These are phyloP conservation scores for Malbranchea zuffiana DNA, from an alignment of 2,329 filamentous ascomycete genomes.

Conservation along the genomic window DNA sequence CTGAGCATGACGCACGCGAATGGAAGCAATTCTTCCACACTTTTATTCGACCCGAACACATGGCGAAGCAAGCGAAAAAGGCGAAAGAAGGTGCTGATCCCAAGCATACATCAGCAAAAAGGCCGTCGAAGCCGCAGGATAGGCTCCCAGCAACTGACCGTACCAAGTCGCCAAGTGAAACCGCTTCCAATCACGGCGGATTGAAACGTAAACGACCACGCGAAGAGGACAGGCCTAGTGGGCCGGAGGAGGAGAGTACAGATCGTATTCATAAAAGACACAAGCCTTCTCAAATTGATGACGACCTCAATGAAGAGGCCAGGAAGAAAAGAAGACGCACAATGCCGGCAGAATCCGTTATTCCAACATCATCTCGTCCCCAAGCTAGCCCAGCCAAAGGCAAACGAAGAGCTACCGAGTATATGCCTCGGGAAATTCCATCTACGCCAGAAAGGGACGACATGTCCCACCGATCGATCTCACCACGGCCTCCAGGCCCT, in stretches of 20 bases:
- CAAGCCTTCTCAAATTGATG: neutral
- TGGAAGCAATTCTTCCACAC: constrained; percentile 13
- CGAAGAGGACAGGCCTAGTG: neutral
- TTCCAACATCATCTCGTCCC: constrained; percentile 1
- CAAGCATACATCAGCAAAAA: neutral
- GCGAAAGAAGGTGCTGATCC: neutral
- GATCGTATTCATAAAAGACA: neutral
- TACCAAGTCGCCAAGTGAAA: no score
- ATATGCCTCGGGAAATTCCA: neutral
- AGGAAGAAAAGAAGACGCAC: constrained; percentile 7
- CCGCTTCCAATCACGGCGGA: no score
- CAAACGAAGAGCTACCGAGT: constrained; percentile 11
- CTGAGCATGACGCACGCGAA: constrained; percentile 10
- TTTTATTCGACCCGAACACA: constrained; percentile 10
- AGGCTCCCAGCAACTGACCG: no score
- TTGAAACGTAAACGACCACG: neutral
- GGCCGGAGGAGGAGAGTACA: neutral
- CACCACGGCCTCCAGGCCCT: neutral
- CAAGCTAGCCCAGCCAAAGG: constrained; percentile 1
- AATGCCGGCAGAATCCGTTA: constrained; percentile 1
- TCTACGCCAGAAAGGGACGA: constrained; percentile 7
- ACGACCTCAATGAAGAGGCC: neutral
- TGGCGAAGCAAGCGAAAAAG: constrained; percentile 3
- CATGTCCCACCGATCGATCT: neutral
- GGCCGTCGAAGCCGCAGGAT: no score